Evolutionary conservation across 768 basidiomycete genomes (phyloP), one percentile per base, ranked within the genome.

Genomic region (Panaeolus cyanescens): DNA sequence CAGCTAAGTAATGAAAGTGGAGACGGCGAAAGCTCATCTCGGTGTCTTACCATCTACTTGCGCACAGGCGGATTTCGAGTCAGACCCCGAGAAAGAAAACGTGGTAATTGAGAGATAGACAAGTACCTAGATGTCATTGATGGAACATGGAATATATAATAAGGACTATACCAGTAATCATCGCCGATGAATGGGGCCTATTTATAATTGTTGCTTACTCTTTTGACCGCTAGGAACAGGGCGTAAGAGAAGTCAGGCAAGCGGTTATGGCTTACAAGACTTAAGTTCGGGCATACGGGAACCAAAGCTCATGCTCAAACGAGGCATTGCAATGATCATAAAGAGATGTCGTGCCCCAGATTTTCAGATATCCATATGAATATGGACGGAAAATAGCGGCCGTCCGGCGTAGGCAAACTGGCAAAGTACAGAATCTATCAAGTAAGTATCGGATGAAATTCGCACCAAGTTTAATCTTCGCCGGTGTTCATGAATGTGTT

Each of bases 381-480:
- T 50, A 6, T 12, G 12, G 9, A 28, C 19, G n/a, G n/a, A n/a
- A n/a, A 10, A 28, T 50, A 28, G 25, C 12, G 45, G 10, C 45
- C 40, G 5, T 42, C 20, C 25, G 45, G 22, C 30, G 22, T 28
- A 15, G 45, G 30, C 45, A 50, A 50, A 50, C 22, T 50, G 45
- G 30, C 45, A 50, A 50, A 50, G 45, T 50, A 50, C 45, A 50
- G 45, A 50, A 50, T 50, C 45, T 50, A 50, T 50, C 45, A 50
- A 50, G 19, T n/a, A n/a, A n/a, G n/a, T 15, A 50, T 50, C 45
- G 45, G 45, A 50, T 28, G 25, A 50, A 28, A 50, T 50, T 50
- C 45, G 45, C 45, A 50, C 30, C 15, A 28, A 28, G 45, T 28
- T 50, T 50, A 28, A 50, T 50, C 45, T 25, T 25, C 45, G 45